phyloP scores from a whole-genome alignment of 495 filamentous ascomycete genomes.

The Aspergillus carlsbadensis region DNA sequence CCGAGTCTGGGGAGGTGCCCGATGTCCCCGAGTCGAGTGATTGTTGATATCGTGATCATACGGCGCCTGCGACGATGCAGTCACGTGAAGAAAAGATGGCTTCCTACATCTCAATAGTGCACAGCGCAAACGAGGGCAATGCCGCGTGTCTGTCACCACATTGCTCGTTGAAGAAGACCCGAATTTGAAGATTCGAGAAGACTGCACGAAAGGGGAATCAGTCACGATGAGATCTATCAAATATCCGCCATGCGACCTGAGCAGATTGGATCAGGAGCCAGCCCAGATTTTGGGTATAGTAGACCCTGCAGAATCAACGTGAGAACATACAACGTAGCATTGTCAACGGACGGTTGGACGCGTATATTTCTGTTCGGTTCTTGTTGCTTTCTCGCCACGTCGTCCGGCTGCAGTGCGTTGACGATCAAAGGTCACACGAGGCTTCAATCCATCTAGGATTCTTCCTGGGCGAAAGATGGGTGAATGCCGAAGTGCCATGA shows the following conservation, averaged over 20 bases:
- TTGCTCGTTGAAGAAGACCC: background rate
- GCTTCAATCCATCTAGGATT: constrained; percentile 1
- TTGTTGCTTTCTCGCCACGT: background rate
- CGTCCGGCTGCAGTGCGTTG: background rate
- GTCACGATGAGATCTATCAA: constrained; percentile 9
- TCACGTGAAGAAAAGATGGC: background rate
- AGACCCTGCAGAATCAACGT: constrained; percentile 13
- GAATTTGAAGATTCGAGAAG: background rate
- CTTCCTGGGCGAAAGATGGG: background rate
- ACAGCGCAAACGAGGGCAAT: background rate
- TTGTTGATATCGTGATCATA: constrained; percentile 3
- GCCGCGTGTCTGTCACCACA: constrained; percentile 7
- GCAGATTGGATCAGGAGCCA: background rate
- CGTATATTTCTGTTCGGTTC: background rate
- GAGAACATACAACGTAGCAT: background rate
- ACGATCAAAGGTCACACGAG: constrained; percentile 7
- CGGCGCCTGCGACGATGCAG: background rate
- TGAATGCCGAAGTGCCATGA: background rate
- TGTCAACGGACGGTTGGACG: no score
- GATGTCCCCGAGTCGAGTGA: background rate
- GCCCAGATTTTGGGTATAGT: background rate
- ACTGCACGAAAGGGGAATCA: background rate
- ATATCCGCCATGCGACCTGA: constrained; percentile 4
- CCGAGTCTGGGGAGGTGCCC: constrained; percentile 3
- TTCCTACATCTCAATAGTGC: background rate